These are phyloP conservation scores for Didymella pinodella DNA, from an alignment of 2,329 filamentous ascomycete genomes.

Conservation along the genomic window DNA sequence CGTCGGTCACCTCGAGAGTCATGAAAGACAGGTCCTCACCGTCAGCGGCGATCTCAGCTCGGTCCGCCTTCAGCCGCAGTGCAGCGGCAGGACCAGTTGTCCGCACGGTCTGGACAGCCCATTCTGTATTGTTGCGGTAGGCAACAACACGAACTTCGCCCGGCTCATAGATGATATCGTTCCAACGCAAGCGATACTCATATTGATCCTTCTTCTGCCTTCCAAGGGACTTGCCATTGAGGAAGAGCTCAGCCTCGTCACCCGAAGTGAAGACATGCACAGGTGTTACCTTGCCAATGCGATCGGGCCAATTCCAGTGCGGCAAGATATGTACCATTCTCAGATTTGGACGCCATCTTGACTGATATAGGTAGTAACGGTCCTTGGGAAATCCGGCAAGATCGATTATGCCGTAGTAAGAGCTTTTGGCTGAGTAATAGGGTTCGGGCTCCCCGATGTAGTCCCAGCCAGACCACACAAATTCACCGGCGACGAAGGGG, in stretches of 20 bases:
- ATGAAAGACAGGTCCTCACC: neutral
- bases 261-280: constrained; percentile 63
- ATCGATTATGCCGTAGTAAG: constrained; percentile 66
- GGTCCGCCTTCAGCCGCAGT: neutral
- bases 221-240: constrained; percentile 60
- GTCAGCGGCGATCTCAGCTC: neutral
- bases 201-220: constrained; percentile 46
- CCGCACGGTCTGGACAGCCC: neutral
- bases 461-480: constrained; percentile 57
- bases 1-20: neutral
- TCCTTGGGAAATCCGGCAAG: constrained; percentile 66
- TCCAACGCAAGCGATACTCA: constrained; percentile 63
- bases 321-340: constrained; percentile 62
- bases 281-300: constrained; percentile 59
- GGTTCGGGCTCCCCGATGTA: constrained; percentile 57
- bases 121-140: neutral
- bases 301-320: constrained; percentile 66
- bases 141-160: neutral
- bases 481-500: constrained; percentile 61
- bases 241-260: constrained; percentile 64
- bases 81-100: neutral
- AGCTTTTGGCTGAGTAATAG: constrained; percentile 58
- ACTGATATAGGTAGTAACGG: constrained; percentile 63
- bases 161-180: constrained; percentile 56
- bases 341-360: constrained; percentile 61